phyloP scores from a whole-genome alignment of 2,329 filamentous ascomycete genomes.

The Fusarium nurragi region DNA sequence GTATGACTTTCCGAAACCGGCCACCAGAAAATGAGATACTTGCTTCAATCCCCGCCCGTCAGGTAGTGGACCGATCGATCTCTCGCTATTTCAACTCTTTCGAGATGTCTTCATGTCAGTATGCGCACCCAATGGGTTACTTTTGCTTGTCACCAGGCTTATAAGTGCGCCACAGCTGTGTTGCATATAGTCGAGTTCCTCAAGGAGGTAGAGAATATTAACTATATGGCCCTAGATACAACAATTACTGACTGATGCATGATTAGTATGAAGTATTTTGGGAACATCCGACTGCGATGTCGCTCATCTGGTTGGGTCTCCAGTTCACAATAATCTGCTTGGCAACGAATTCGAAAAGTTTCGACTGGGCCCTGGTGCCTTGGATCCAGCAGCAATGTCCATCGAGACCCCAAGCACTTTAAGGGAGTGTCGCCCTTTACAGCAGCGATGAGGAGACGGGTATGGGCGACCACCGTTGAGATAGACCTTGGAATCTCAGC shows the following conservation, averaged over 20 bases:
- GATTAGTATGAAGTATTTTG: constrained; percentile 57
- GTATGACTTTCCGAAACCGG: constrained; percentile 44
- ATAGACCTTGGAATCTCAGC: constrained; percentile 55
- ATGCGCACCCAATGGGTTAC: neutral
- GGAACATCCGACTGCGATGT: constrained; percentile 48
- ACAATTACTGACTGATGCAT: rapidly evolving
- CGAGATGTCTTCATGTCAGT: constrained; percentile 36
- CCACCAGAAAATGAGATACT: constrained; percentile 47
- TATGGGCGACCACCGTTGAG: constrained; percentile 54
- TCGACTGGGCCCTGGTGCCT: constrained; percentile 4
- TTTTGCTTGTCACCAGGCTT: neutral
- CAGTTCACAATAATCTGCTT: constrained; percentile 58
- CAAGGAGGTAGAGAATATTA: constrained; percentile 1
- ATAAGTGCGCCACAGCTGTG: neutral
- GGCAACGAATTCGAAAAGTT: constrained; percentile 38
- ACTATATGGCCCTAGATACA: neutral
- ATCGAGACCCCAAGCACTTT: constrained; percentile 57
- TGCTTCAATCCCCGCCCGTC: constrained; percentile 46
- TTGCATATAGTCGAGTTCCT: constrained; percentile 11
- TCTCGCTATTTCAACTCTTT: constrained; percentile 51
- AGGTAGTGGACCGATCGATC: constrained; percentile 48
- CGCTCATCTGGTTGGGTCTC: constrained; percentile 58
- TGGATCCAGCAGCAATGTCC: constrained; percentile 27
- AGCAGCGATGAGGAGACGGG: constrained; percentile 57
- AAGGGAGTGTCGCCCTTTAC: constrained; percentile 51